Evolutionary conservation across 495 filamentous ascomycete genomes (phyloP).

Genomic region (Podospora anserina): DNA sequence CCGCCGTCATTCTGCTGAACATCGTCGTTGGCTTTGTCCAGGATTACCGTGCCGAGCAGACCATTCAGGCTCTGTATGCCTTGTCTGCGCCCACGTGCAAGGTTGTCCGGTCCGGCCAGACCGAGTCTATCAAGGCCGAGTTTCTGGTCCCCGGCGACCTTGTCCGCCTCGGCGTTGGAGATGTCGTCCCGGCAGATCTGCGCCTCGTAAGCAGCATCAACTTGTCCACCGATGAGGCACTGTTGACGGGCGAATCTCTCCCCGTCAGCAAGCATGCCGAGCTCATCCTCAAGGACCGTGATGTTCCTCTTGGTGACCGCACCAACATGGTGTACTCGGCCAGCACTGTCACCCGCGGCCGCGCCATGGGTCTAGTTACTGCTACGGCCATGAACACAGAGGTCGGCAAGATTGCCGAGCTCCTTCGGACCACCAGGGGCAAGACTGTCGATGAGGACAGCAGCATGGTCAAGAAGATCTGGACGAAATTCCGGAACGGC

Average conservation of each 20-base stretch:
- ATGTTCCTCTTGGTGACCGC: conserved; percentile 61
- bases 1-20: conserved; percentile 80
- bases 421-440: conserved; percentile 50
- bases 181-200: conserved; percentile 75
- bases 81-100: conserved; percentile 76
- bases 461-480: conserved; percentile 4
- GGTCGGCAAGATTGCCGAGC: conserved; percentile 74
- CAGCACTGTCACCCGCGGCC: conserved; percentile 63
- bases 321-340: conserved; percentile 68
- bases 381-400: conserved; percentile 76
- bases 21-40: conserved; percentile 73
- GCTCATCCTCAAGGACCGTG: conserved; percentile 34
- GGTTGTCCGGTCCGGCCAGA: conserved; percentile 66
- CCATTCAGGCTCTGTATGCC: conserved; percentile 73
- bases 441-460: conserved; percentile 56
- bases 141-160: conserved; percentile 77
- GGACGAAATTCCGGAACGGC: conserved; percentile 19
- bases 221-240: conserved; percentile 42
- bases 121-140: conserved; percentile 57
- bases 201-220: conserved; percentile 76
- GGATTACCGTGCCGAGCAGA: conserved; percentile 84
- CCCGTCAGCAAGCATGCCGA: conserved; percentile 41
- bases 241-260: conserved; percentile 68
- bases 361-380: conserved; percentile 61
- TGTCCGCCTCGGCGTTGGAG: conserved; percentile 72